These are phyloP conservation scores for Populus tomentosa DNA, from an alignment of 441 rosid species.

Conservation along the genomic window DNA sequence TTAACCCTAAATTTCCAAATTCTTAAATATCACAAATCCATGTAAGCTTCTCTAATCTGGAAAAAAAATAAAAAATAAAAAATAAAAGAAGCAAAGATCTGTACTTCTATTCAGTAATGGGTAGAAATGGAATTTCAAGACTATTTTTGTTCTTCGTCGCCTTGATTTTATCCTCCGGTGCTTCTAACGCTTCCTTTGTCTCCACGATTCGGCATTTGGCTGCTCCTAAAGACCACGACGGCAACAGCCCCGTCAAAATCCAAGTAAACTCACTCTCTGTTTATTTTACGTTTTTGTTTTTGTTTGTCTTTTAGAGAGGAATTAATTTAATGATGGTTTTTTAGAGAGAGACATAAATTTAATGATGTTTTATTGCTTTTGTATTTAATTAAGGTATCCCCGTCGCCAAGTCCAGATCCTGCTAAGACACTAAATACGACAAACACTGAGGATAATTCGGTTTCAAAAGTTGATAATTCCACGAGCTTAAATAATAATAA, in stretches of 20 bases:
- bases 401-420: slow-evolving; percentile 31
- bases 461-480: neutral
- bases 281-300: neutral
- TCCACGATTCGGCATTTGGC: slow-evolving; percentile 28
- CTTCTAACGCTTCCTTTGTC: slow-evolving; percentile 36
- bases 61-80: too few relatives aligned
- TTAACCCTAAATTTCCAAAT: neutral
- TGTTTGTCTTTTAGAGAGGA: neutral
- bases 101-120: slow-evolving; percentile 30
- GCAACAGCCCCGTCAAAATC: slow-evolving; percentile 15
- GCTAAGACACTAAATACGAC: slow-evolving; percentile 12
- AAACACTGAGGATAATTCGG: slow-evolving; percentile 15
- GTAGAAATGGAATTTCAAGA: slow-evolving; percentile 33
- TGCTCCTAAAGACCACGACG: slow-evolving; percentile 21
- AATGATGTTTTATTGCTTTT: slow-evolving; percentile 5
- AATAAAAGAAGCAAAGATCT: neutral
- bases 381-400: slow-evolving; percentile 34
- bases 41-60: neutral
- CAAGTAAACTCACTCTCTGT: slow-evolving; percentile 33
- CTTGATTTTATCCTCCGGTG: slow-evolving; percentile 28
- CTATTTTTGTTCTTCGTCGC: slow-evolving; percentile 16
- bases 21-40: neutral
- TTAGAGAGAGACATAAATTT: slow-evolving; percentile 1
- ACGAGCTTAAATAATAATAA: neutral
- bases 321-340: neutral